Evolutionary conservation across 371 early-diverging fungal genomes (phyloP).

Genomic region (Rhizopus delemar): DNA sequence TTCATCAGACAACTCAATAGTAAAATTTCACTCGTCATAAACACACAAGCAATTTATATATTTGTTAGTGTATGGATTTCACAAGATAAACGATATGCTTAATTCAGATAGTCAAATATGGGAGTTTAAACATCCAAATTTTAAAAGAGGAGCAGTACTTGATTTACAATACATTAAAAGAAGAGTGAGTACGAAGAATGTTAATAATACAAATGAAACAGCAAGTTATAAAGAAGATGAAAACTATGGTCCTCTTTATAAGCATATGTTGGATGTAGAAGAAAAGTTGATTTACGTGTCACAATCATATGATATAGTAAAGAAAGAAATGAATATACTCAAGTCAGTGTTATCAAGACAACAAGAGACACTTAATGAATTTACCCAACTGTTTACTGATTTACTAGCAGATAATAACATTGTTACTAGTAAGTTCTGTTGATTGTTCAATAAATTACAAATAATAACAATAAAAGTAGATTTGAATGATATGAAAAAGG

Average conservation of each 20-base stretch:
- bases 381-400: constrained; percentile 9
- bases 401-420: constrained; percentile 10
- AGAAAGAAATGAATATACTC: constrained; percentile 22
- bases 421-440: neutral
- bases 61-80: constrained; percentile 53
- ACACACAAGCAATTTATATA: neutral
- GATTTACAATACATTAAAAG: constrained; percentile 66
- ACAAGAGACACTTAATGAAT: constrained; percentile 19
- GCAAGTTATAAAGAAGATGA: constrained; percentile 18
- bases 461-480: constrained; percentile 5
- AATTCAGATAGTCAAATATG: constrained; percentile 62
- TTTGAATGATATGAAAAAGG: neutral
- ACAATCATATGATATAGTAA: constrained; percentile 19
- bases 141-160: constrained; percentile 57
- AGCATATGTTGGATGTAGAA: constrained; percentile 29
- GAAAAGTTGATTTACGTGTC: constrained; percentile 24
- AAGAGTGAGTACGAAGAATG: constrained; percentile 49
- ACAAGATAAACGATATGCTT: constrained; percentile 65
- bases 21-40: constrained; percentile 17
- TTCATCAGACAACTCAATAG: constrained; percentile 88
- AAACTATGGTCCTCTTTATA: constrained; percentile 20
- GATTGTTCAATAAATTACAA: constrained; percentile 5
- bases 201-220: neutral
- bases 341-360: constrained; percentile 14
- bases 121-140: constrained; percentile 72